Conservation (phyloP, 768 basidiomycete species). For the Hemileccinum impolitum region DNA sequence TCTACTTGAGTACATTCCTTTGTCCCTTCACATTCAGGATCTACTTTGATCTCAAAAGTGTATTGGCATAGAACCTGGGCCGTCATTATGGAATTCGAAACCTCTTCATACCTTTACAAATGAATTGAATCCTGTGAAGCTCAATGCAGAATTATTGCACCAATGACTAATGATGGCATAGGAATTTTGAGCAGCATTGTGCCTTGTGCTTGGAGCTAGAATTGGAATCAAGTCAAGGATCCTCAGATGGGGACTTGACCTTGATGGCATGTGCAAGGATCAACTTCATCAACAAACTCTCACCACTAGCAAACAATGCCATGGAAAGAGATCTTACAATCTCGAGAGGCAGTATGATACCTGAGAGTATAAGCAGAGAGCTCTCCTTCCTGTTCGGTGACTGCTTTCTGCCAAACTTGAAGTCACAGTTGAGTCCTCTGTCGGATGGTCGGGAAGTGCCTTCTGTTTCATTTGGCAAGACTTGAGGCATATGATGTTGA, state of each 20-base stretch:
- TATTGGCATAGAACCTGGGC: conserved; percentile 68
- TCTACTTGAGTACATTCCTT: no score
- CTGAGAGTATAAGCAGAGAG: conserved; percentile 53
- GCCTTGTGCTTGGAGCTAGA: conserved; percentile 36
- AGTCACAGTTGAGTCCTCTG: conserved; percentile 65
- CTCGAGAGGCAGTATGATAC: conserved; percentile 68
- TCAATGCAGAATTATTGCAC: conserved; percentile 47
- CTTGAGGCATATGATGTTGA: conserved; percentile 10
- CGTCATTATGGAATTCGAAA: conserved; percentile 69
- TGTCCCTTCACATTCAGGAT: no score
- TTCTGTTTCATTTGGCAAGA: conserved; percentile 27
- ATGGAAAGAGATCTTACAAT: conserved; percentile 49
- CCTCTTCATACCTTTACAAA: conserved; percentile 78
- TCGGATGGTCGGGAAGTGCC: conserved; percentile 49
- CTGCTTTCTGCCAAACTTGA: conserved; percentile 66
- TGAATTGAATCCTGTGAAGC: conserved; percentile 70
- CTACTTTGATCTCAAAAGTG: no score
- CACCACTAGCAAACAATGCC: conserved; percentile 43
- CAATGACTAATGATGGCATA: conserved; percentile 25
- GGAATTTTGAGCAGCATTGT: conserved; percentile 17
- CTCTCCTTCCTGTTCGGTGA: conserved; percentile 9
- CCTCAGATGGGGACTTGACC: conserved; percentile 31
- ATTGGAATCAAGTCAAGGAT: conserved; percentile 42
- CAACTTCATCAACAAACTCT: conserved; percentile 52
- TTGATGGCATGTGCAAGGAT: conserved; percentile 49